Percentiles rank a stretch among this genome's conserved stretches.
Conservation (phyloP, 2,329 filamentous ascomycete species). For the Coccinonectria pachysandricola region DNA sequence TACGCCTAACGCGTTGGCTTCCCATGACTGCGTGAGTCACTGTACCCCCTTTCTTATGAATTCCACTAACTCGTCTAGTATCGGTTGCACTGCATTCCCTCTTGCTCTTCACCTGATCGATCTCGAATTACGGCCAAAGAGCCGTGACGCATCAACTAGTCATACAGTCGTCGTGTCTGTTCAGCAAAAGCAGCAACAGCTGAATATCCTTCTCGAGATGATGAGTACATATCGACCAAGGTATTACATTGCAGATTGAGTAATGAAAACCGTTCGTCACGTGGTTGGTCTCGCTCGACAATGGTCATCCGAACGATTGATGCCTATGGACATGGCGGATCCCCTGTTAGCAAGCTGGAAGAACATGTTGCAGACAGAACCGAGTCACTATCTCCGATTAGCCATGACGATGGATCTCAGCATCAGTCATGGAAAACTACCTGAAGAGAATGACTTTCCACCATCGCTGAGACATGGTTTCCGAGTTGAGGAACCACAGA, state of each 20-base stretch:
- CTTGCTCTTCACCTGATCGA: constrained; percentile 15
- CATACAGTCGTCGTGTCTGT: neutral
- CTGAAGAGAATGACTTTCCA: constrained; percentile 17
- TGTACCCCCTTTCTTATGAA: rapidly evolving
- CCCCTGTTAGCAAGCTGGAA: constrained; percentile 5
- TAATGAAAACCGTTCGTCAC: constrained; percentile 11
- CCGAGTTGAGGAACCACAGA: no score
- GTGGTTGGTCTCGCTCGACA: constrained; percentile 12
- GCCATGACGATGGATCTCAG: constrained; percentile 16
- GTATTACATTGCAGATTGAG: constrained; percentile 17
- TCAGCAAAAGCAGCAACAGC: constrained; percentile 11
- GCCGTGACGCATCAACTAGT: neutral
- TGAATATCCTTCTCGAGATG: constrained; percentile 10
- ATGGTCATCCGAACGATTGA: neutral
- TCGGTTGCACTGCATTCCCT: constrained; percentile 14
- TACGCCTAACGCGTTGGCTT: constrained; percentile 10
- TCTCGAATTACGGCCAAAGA: constrained; percentile 3
- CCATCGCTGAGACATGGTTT: no score
- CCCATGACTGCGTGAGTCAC: constrained; percentile 16
- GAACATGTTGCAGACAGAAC: constrained; percentile 11
- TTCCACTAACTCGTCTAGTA: constrained; percentile 2
- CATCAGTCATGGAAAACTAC: constrained; percentile 14
- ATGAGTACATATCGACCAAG: constrained; percentile 14
- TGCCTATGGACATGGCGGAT: neutral
- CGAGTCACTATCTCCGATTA: constrained; percentile 10